Evolutionary conservation across 768 basidiomycete genomes (phyloP).

Genomic region (Amanita fuliginea): DNA sequence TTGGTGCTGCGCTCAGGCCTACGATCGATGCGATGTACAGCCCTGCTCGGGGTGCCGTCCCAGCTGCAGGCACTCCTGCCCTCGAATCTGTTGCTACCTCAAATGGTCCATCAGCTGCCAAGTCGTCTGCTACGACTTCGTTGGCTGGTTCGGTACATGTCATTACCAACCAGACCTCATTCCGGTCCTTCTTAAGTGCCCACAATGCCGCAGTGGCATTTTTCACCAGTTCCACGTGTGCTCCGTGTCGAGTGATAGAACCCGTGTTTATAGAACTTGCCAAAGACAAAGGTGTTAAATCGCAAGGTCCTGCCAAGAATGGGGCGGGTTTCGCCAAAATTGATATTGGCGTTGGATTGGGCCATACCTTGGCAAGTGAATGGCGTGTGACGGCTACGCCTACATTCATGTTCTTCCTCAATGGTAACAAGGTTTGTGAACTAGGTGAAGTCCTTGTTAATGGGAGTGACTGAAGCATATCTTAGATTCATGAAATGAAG

Average conservation of each 20-base stretch:
- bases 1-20: conserved; percentile 76
- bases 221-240: conserved; percentile 69
- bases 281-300: conserved; percentile 36
- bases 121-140: conserved; percentile 31
- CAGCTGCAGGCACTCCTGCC: conserved; percentile 31
- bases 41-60: conserved; percentile 32
- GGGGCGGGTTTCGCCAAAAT: conserved; percentile 76
- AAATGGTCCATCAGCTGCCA: conserved; percentile 14
- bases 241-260: conserved; percentile 75
- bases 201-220: conserved; percentile 71
- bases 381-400: conserved; percentile 72
- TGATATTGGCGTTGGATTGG: conserved; percentile 65
- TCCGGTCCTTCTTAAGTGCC: conserved; percentile 48
- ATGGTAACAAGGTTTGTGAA: conserved; percentile 55
- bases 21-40: conserved; percentile 88
- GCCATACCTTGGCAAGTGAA: conserved; percentile 44
- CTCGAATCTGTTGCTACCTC: conserved; percentile 43
- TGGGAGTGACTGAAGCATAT: not conserved
- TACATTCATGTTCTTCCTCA: conserved; percentile 81
- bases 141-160: conserved; percentile 56
- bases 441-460: not conserved
- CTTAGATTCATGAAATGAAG: conserved; percentile 56
- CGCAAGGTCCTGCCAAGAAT: conserved; percentile 14
- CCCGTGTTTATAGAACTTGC: conserved; percentile 77
- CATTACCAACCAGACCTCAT: conserved; percentile 65